These are phyloP conservation scores for Colletotrichum spaethianum DNA, from an alignment of 2,329 filamentous ascomycete species.

Conservation along the genomic window DNA sequence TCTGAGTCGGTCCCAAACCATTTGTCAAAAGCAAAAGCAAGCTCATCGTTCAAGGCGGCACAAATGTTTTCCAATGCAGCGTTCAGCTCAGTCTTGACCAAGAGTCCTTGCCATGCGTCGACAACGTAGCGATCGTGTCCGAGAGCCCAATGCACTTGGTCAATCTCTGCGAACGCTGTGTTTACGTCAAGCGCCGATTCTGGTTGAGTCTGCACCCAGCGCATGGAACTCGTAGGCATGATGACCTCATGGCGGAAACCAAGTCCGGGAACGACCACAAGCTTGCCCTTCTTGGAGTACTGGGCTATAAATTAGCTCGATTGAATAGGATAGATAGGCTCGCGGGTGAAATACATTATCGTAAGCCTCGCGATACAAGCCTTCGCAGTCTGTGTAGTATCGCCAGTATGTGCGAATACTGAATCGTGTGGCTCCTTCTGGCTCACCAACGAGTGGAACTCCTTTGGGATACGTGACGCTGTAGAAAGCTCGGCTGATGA, in stretches of 20 bases:
- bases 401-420: constrained; percentile 48
- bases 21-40: constrained; percentile 51
- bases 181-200: constrained; percentile 52
- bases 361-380: constrained; percentile 50
- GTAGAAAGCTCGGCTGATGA: constrained; percentile 43
- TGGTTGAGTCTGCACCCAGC: constrained; percentile 57
- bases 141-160: constrained; percentile 54
- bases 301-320: constrained; percentile 39
- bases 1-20: constrained; percentile 51
- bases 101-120: constrained; percentile 53
- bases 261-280: constrained; percentile 58
- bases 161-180: constrained; percentile 55
- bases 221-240: constrained; percentile 56
- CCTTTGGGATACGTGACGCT: constrained; percentile 46
- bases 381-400: constrained; percentile 50
- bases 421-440: constrained; percentile 43
- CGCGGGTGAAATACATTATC: constrained; percentile 44
- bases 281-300: constrained; percentile 58
- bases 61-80: constrained; percentile 51
- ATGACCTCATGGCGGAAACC: constrained; percentile 58
- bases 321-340: neutral
- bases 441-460: constrained; percentile 48
- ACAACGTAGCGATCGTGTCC: constrained; percentile 51
- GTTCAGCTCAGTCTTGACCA: constrained; percentile 56
- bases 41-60: constrained; percentile 53